Percentiles rank a stretch among this genome's conserved stretches.
These are phyloP conservation scores for Neurospora tetraspora DNA, from an alignment of 495 filamentous ascomycete species.

Conservation along the genomic window DNA sequence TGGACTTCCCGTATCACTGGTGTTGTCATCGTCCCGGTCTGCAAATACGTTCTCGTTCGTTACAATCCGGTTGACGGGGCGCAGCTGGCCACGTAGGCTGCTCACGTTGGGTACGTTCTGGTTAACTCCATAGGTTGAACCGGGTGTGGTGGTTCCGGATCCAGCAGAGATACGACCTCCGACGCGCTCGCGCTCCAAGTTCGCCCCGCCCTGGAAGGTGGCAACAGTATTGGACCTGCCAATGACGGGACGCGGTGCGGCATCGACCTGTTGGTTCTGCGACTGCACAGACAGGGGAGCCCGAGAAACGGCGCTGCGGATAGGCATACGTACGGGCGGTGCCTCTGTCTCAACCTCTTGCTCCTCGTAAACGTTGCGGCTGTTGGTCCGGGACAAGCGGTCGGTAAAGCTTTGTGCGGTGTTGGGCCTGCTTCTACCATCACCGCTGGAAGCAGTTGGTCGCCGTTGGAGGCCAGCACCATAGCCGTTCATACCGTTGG, in stretches of 20 bases:
- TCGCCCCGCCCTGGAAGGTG: conserved; percentile 5
- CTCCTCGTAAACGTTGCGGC: conserved; percentile 22
- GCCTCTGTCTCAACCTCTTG: conserved; percentile 24
- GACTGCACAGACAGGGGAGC: conserved; percentile 24
- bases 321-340: conserved; percentile 47
- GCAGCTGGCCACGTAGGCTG: conserved; percentile 30
- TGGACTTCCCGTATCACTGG: conserved; percentile 47
- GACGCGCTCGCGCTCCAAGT: conserved; percentile 12
- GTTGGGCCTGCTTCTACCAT: conserved; percentile 34
- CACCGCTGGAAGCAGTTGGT: conserved; percentile 10
- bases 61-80: conserved; percentile 30
- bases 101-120: conserved; percentile 22
- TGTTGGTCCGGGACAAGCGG: conserved; percentile 28
- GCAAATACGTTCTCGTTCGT: conserved; percentile 48
- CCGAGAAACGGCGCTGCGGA: conserved; percentile 45
- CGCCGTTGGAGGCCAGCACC: conserved; percentile 16
- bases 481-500: conserved; percentile 5
- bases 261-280: not conserved
- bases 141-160: conserved; percentile 16
- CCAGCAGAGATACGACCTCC: conserved; percentile 5
- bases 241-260: not conserved
- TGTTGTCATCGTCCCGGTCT: conserved; percentile 52
- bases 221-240: conserved; percentile 15
- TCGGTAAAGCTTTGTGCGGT: conserved; percentile 36
- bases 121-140: conserved; percentile 19